Evolutionary conservation across 2,329 filamentous ascomycete genomes (phyloP), one percentile per base, ranked within the genome.

Genomic region (Botrytis porri): DNA sequence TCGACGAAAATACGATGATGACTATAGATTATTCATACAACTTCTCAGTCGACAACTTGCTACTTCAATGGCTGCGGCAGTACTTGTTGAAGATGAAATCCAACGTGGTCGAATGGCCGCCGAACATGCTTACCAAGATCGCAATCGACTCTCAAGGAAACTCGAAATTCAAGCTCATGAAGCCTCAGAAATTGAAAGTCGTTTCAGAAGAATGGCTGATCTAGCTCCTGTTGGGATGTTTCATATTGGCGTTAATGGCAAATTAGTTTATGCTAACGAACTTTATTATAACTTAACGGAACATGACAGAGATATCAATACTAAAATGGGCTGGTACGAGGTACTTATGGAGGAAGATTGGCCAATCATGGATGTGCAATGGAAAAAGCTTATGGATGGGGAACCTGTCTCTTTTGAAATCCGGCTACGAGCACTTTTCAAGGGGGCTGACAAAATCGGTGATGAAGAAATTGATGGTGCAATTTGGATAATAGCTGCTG

Each of bases 81-180:
- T 95, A 0, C 82, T 96, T 3, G 94, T 95, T 73, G 93, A 95
- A 80, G 93, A 95, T 76, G 93, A 96, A 80, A 94, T 95, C 75
- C 88, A 88, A 74, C 87, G 92, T 74, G 91, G 92, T 1, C 90
- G 93, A 80, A 87, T 86, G 77, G 93, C 92, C 1, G 93, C 93
- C 32, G 89, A 88, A 73, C 84, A 94, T 54, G 93, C 93, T 16
- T 92, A 92, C 2, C 83, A 93, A 75, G 93, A 96, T 81, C 89
- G 91, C 1, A 91, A 93, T 76, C 90, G 94, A 10, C 85, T 93
- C 14, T 89, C 89, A 25, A 86, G 90, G 76, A 88, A 92, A 77
- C 83, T 93, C 39, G 89, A 88, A 25, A 85, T 87, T 43, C 84
- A 85, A 77, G 86, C 84, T 18, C 83, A 84, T 73, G 84, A 87